A percentile compares a stretch with the other conserved stretches of the same genome.
Evolutionary conservation across 129 eudicot genomes (phyloP).

Genomic region (Flaveria ramosissima): DNA sequence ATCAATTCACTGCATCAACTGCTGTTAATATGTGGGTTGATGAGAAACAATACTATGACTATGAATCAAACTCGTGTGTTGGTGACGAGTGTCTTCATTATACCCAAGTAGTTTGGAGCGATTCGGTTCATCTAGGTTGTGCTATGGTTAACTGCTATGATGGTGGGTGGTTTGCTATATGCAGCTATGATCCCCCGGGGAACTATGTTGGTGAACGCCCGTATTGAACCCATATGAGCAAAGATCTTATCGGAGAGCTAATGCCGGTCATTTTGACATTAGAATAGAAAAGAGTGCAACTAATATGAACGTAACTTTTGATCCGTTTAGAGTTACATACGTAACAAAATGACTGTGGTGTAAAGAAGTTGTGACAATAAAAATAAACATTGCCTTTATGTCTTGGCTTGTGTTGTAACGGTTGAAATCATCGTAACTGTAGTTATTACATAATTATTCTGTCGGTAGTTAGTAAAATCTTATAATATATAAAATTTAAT

Average conservation of each 20-base stretch:
- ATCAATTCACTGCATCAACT: constrained; percentile 16
- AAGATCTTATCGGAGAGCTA: background rate
- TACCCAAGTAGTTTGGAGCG: constrained; percentile 67
- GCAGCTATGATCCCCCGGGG: constrained; percentile 66
- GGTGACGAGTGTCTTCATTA: constrained; percentile 52
- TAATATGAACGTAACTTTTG: too few relatives aligned
- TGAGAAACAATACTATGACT: constrained; percentile 47
- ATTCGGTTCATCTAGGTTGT: constrained; percentile 52
- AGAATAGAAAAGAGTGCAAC: background rate
- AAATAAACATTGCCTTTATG: background rate
- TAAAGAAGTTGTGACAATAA: background rate
- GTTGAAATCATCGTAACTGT: background rate
- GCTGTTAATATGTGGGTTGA: constrained; percentile 50
- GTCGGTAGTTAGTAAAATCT: background rate
- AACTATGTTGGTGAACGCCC: constrained; percentile 52
- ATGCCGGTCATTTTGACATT: background rate
- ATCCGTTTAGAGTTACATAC: background rate
- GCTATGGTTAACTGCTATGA: constrained; percentile 48
- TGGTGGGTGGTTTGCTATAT: constrained; percentile 45
- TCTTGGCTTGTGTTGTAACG: background rate
- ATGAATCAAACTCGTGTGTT: constrained; percentile 35
- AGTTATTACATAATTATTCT: background rate
- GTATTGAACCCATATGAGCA: constrained; percentile 22
- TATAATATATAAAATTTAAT: background rate
- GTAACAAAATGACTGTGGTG: too few relatives aligned